Base-by-base conservation (phyloP, 148 eudicot species). In the Chenopodium album region DNA sequence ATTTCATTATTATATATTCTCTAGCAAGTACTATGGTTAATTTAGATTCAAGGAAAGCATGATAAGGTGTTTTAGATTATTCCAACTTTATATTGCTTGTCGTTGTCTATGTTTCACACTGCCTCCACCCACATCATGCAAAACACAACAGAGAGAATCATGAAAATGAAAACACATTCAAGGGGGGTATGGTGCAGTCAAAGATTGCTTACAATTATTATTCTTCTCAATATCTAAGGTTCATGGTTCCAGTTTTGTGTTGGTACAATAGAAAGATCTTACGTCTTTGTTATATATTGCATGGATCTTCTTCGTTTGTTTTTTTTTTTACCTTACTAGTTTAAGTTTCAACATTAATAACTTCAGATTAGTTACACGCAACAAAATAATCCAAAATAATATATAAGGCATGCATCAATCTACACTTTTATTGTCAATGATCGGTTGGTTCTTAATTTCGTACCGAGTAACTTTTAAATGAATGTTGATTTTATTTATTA, bases 31-130 rank as follows among this genome's bases (percentile, higher is more conserved):
- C 67, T 41, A 63, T 77, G 20, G 50, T 65, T 75, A 10, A 74
- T 76, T 68, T 31, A 73, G 31, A 31, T 83, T 78, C 78, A 72
- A 83, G 10, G 54, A 76, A 78, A 76, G 72, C 80, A 86, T 84
- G 69, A 84, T 82, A 11, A 78, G 41, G 62, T 74, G 54, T 68
- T 69, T 47, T 75, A 71, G 86, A 77, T 83, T 86, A 84, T 82
- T 87, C 88, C 82, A 84, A 84, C 83, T 87, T 80, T 83, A 83
- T 68, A 46, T 54, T 84, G 80, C 71, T 86, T 90, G 88, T 87
- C 90, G 64, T 80, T 71, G 84, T 84, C 80, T 71, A 48, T 76
- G 11, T 48, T 48, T 41, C 76, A 79, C 59, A 34, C 67, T 48
- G 19, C 71, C 79, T 68, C 72, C 79, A 68, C 76, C 74, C 70